phyloP scores from a whole-genome alignment of 768 basidiomycete genomes.

The Boletus patriciae region DNA sequence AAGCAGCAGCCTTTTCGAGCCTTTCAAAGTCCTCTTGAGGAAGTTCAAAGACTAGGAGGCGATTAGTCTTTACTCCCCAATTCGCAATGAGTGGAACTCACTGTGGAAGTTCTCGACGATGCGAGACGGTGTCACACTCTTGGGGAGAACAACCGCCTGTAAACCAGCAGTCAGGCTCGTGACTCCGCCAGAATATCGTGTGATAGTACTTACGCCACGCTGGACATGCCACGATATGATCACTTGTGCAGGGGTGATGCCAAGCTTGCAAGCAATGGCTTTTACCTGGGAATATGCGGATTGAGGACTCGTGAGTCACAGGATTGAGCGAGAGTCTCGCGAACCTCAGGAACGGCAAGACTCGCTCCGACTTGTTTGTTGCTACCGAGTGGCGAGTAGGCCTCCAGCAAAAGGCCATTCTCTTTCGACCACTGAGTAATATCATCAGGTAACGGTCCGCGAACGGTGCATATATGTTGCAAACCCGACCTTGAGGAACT shows the following conservation, averaged over 20 bases:
- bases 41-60: slow-evolving; percentile 31
- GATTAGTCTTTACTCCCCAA: background rate
- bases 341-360: slow-evolving; percentile 57
- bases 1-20: slow-evolving; percentile 40
- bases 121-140: slow-evolving; percentile 70
- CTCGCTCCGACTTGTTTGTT: slow-evolving; percentile 54
- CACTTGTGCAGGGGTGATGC: slow-evolving; percentile 73
- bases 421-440: slow-evolving; percentile 63
- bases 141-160: slow-evolving; percentile 71
- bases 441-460: background rate
- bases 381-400: slow-evolving; percentile 77
- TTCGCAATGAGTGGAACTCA: slow-evolving; percentile 22
- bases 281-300: slow-evolving; percentile 40
- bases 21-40: slow-evolving; percentile 41
- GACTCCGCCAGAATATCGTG: background rate
- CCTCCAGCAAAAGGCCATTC: slow-evolving; percentile 63
- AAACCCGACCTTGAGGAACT: slow-evolving; percentile 58
- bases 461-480: background rate
- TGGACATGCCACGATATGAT: slow-evolving; percentile 77
- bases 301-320: background rate
- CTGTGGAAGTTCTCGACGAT: slow-evolving; percentile 71
- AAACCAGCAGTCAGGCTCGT: background rate
- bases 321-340: background rate
- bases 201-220: slow-evolving; percentile 54
- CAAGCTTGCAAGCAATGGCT: slow-evolving; percentile 57